Percentiles rank a stretch among this genome's conserved stretches.
Conservation (phyloP, 371 early-diverging fungal species). For the Rhizomucor miehei region DNA sequence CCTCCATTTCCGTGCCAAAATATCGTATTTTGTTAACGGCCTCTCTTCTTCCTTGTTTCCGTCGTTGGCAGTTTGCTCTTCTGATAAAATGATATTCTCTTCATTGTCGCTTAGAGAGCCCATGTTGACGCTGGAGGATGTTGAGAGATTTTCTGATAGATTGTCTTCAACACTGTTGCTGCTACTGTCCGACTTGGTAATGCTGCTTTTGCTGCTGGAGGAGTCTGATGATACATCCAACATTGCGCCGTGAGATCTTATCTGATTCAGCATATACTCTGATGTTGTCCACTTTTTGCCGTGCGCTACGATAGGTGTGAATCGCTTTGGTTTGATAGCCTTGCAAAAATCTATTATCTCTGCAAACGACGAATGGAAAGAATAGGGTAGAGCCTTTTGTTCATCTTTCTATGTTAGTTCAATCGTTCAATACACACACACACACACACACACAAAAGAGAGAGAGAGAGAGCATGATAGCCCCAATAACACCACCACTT, state of each 20-base stretch:
- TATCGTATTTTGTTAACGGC: no score
- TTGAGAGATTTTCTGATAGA: not conserved
- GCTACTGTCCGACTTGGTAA: no score
- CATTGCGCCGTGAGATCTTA: conserved; percentile 4
- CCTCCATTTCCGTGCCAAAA: no score
- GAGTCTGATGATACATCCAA: no score
- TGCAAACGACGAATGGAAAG: conserved; percentile 19
- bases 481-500: no score
- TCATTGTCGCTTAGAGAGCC: not conserved
- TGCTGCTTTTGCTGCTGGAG: no score
- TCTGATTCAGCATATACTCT: conserved; percentile 1
- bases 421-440: no score
- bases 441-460: no score
- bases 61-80: not conserved
- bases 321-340: conserved; percentile 8
- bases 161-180: no score
- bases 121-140: not conserved
- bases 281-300: conserved; percentile 8
- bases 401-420: not conserved
- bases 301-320: conserved; percentile 22
- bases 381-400: conserved; percentile 18
- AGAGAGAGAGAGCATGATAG: no score
- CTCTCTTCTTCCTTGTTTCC: no score
- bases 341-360: conserved; percentile 16
- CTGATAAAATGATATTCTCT: no score